Percentiles rank a stretch among this genome's conserved stretches.
Conservation (phyloP, 371 early-diverging fungal genomes). For the Blyttiomyces sp. region DNA sequence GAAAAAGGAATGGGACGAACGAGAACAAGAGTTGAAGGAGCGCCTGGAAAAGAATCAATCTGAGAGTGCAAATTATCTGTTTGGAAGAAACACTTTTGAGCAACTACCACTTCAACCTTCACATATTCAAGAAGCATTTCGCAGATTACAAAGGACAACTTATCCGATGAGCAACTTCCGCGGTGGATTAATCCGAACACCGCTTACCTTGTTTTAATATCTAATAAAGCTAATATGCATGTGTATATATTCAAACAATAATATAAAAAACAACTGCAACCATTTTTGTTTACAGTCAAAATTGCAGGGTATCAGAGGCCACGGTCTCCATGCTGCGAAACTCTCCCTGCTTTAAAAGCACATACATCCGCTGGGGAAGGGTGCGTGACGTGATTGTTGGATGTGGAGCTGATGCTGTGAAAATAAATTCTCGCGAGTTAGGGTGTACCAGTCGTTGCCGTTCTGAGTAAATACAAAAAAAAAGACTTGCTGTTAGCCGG, state of each 20-base stretch:
- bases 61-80: conserved; percentile 53
- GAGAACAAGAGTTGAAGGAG: conserved; percentile 5
- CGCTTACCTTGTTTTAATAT: conserved; percentile 10
- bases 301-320: conserved; percentile 7
- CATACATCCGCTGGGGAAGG: conserved; percentile 28
- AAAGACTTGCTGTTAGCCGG: no score
- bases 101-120: conserved; percentile 77
- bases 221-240: not conserved
- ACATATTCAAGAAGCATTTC: conserved; percentile 88
- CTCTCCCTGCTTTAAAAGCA: conserved; percentile 31
- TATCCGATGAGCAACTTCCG: conserved; percentile 30
- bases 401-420: conserved; percentile 1
- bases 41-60: conserved; percentile 9
- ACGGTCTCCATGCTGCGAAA: conserved; percentile 27
- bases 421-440: conserved; percentile 18
- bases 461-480: not conserved
- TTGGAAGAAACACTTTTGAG: conserved; percentile 71
- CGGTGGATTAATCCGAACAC: conserved; percentile 14
- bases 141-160: conserved; percentile 29
- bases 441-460: not conserved
- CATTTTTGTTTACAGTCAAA: not conserved
- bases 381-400: not conserved
- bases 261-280: conserved; percentile 5
- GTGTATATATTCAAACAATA: not conserved
- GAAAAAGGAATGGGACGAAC: conserved; percentile 52